Evolutionary conservation across 2,329 filamentous ascomycete genomes (phyloP), one percentile per base, ranked within the genome.

Genomic region (Calycina marina): DNA sequence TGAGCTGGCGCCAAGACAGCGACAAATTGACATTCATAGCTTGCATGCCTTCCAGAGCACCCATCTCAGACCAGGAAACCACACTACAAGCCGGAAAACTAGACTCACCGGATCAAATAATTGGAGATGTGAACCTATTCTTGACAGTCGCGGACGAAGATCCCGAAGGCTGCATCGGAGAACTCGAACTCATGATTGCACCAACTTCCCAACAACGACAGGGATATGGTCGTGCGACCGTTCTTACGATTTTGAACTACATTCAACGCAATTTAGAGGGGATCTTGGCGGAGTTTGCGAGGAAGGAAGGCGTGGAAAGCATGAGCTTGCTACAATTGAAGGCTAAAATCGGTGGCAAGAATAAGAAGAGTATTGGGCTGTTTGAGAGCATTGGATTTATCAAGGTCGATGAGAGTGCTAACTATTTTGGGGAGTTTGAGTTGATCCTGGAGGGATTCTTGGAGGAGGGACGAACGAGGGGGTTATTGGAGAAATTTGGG

Each of bases 11-110:
- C 22, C 60, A 60, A 13, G 81, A 90, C 25, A 56, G 60, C 15
- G 86, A 96, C 57, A 96, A 96, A 58, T 56, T 96, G 39, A 96
- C 88, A 0, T 96, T 94, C 46, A 93, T 96, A 52, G 57, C 81
- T 33, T 93, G 84, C 50, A 35, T 42, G 16, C 40, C 38, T 20
- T 24, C 31, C 17, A 8, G 20, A 9, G 14, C 13, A 11, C 25
- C 25, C 13, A 14, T 11, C 25, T 28, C 6, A 2, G 17, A 31
- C 8, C 8, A n/a, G 16, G 20, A 9, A 8, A 22, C 8, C 20
- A 8, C 8, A n/a, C 2, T n/a, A 9, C 8, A 22, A 22, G 18
- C 12, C 25, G 18, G 15, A 5, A 25, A 15, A 15, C 29, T 10
- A 18, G 83, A 88, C 47, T 48, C 56, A 1, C 59, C 67, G 0